Evolutionary conservation across 768 basidiomycete species (phyloP), one percentile per base, ranked within the genome.

Genomic region (Boletus barrowsii): DNA sequence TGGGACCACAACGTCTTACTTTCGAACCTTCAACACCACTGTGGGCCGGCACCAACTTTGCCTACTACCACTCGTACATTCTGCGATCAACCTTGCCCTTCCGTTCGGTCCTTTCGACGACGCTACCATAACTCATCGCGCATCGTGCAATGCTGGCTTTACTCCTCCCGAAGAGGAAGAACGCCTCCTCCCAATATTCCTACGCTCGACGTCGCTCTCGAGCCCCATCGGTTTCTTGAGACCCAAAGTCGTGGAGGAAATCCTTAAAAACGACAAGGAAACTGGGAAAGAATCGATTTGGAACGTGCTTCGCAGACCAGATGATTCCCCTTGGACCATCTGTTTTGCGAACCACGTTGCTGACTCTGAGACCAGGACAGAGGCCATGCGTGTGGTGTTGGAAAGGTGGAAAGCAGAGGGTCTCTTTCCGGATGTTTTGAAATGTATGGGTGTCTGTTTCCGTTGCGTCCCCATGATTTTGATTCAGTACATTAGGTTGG

Each of bases 1-100:
- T 15, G 24, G 15, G 3, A 24, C 22, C 6, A 5, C 33, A 8
- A 9, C 22, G 6, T 37, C 45, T 14, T 30, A 14, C 17, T 24
- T 29, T 57, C 58, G 57, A 39, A 9, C 10, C 29, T 9, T 47
- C 29, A 56, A 32, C 17, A 48, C 51, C 10, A 17, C 29, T 22
- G 22, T 22, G 22, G 17, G 17, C 42, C 29, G 10, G 24, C 39
- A 24, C 20, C 58, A 14, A n/a, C 50, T 7, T 11, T 60, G 58
- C 37, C 14, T 66, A 10, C 50, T 70, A 24, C 59, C 66, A 15
- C 49, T 68, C 2, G 63, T 70, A 22, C 58, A 51, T 22, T 60
- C 62, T 17, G 55, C 67, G 14, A 55, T 67, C 53, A 68, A 68
- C 42, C 64, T 70, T 22, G 24, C 51, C 36, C 66, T 68, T 14